A percentile compares a stretch with the other conserved stretches of the same genome.
phyloP scores from a whole-genome alignment of 129 eudicot species.

The Dittrichia graveolens region DNA sequence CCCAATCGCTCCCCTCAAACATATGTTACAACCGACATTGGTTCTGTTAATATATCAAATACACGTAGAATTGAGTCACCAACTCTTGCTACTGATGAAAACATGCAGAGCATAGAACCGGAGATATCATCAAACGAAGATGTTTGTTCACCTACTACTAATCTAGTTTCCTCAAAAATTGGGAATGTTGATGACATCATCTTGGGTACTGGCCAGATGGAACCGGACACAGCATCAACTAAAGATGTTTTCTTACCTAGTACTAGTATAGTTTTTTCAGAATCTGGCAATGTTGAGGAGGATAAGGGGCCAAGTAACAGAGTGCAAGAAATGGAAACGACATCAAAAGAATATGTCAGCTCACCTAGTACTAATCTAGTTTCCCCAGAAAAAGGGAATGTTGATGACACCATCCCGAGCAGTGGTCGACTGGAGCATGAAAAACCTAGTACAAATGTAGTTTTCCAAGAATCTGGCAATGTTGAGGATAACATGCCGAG shows the following conservation, averaged over 20 bases:
- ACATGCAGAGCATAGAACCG: neutral
- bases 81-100: constrained; percentile 12
- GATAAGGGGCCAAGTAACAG: constrained; percentile 2
- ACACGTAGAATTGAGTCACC: constrained; percentile 19
- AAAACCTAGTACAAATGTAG: no score
- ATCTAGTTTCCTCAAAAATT: neutral
- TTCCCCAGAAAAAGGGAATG: no score
- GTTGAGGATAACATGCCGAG: no score
- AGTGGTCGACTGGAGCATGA: no score
- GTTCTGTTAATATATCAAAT: constrained; percentile 14
- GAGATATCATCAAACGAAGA: constrained; percentile 8
- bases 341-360: no score
- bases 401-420: no score
- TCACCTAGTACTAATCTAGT: no score
- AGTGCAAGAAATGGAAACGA: no score
- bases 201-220: neutral
- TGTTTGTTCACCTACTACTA: constrained; percentile 15
- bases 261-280: constrained; percentile 9
- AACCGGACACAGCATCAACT: neutral
- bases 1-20: constrained; percentile 32
- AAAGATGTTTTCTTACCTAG: neutral
- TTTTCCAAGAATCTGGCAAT: no score
- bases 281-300: neutral
- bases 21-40: constrained; percentile 9
- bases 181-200: neutral